These are phyloP conservation scores for Phytopythium mirpurense DNA, from an alignment of 352 stramenopile species.

Conservation along the genomic window DNA sequence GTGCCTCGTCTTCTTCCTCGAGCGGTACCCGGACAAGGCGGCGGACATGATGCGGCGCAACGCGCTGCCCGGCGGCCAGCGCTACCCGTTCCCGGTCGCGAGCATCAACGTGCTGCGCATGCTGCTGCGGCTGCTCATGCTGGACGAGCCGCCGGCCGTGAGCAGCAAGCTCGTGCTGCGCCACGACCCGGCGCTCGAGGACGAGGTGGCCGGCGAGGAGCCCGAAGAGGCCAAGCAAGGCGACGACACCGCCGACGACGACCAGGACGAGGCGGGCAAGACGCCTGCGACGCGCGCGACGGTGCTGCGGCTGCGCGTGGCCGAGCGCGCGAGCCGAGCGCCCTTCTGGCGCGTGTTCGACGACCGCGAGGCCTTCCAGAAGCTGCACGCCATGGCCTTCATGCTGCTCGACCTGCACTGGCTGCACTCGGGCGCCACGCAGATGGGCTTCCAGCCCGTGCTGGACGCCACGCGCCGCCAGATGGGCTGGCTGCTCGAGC, in stretches of 20 bases:
- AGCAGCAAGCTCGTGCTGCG: constrained; percentile 74
- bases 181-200: constrained; percentile 16
- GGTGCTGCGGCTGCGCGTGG: constrained; percentile 67
- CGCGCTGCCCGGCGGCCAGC: constrained; percentile 58
- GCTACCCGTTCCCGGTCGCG: constrained; percentile 79
- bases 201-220: neutral
- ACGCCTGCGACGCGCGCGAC: constrained; percentile 21
- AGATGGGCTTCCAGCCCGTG: constrained; percentile 83
- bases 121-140: constrained; percentile 79
- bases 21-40: constrained; percentile 77
- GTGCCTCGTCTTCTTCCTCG: constrained; percentile 66
- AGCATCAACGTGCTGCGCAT: constrained; percentile 86
- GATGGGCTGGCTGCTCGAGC: constrained; percentile 79
- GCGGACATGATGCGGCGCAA: constrained; percentile 74
- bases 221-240: neutral
- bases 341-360: constrained; percentile 83
- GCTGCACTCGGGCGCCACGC: constrained; percentile 71
- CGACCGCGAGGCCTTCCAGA: constrained; percentile 56
- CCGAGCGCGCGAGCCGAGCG: constrained; percentile 73
- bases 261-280: constrained; percentile 1
- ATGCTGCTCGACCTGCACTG: constrained; percentile 82
- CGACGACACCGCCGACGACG: constrained; percentile 18
- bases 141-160: constrained; percentile 64
- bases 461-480: constrained; percentile 71
- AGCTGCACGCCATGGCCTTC: constrained; percentile 82